These are phyloP conservation scores for Pythium aristosporum DNA, from an alignment of 352 stramenopile genomes.

Conservation along the genomic window DNA sequence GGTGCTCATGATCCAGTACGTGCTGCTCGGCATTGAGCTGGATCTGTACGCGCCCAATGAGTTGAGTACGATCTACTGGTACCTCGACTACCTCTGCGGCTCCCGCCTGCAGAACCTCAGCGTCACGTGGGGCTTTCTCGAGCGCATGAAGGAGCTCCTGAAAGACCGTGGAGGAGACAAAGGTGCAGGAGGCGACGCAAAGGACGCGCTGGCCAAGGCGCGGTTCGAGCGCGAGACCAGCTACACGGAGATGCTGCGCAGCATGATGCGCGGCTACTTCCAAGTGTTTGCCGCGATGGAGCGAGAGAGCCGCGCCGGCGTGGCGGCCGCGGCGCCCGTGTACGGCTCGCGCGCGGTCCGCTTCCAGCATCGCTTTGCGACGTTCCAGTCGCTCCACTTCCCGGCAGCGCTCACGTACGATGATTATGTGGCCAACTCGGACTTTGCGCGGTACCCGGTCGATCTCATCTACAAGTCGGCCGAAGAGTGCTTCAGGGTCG, in stretches of 20 bases:
- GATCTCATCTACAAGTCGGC: constrained; percentile 82
- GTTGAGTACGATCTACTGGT: constrained; percentile 80
- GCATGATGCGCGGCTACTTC: constrained; percentile 78
- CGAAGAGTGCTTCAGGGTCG: constrained; percentile 83
- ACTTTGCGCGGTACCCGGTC: constrained; percentile 72
- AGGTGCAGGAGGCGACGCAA: neutral
- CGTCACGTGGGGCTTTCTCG: constrained; percentile 77
- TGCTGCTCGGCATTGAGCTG: constrained; percentile 71
- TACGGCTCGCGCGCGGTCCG: constrained; percentile 70
- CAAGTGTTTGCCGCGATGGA: constrained; percentile 77
- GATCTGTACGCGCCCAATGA: constrained; percentile 77
- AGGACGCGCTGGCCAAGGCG: constrained; percentile 46
- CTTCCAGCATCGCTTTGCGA: constrained; percentile 76
- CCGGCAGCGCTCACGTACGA: constrained; percentile 67
- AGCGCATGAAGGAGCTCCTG: constrained; percentile 78
- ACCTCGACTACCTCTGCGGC: constrained; percentile 84
- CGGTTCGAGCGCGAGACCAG: constrained; percentile 74
- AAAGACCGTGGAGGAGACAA: constrained; percentile 29
- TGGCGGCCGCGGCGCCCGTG: constrained; percentile 40
- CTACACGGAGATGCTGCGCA: constrained; percentile 76
- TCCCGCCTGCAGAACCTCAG: constrained; percentile 81
- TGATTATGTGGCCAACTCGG: constrained; percentile 73
- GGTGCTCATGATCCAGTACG: constrained; percentile 79
- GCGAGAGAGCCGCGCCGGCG: constrained; percentile 43
- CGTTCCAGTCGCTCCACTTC: constrained; percentile 75